These are phyloP conservation scores for Pestalotiopsis sp. DNA, from an alignment of 2,329 filamentous ascomycete species.

Conservation along the genomic window DNA sequence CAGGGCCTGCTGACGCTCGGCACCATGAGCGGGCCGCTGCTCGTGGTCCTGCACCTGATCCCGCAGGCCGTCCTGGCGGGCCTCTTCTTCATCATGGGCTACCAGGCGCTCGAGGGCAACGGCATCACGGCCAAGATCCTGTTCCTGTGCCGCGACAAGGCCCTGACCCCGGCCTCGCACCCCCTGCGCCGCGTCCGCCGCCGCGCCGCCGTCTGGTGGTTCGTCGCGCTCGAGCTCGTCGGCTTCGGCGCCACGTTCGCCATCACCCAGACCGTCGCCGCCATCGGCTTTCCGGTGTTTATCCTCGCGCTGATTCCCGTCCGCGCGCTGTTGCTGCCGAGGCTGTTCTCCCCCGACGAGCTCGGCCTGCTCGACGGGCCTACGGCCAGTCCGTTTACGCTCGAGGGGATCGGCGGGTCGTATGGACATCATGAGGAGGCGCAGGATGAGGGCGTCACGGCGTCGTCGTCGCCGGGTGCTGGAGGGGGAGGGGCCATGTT, in stretches of 20 bases:
- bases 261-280: conserved; percentile 80
- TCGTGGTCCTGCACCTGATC: conserved; percentile 74
- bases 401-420: conserved; percentile 72
- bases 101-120: conserved; percentile 75
- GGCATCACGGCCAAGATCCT: conserved; percentile 76
- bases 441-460: conserved; percentile 9
- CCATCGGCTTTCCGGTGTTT: conserved; percentile 78
- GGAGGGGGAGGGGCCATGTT: no score
- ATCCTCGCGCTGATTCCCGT: conserved; percentile 71
- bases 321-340: conserved; percentile 64
- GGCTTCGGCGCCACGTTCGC: conserved; percentile 80
- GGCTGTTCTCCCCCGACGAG: conserved; percentile 61
- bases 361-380: conserved; percentile 68
- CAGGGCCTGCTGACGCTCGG: conserved; percentile 78
- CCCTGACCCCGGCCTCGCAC: conserved; percentile 60
- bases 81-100: conserved; percentile 83
- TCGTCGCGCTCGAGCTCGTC: conserved; percentile 68
- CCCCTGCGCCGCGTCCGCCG: conserved; percentile 64
- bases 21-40: conserved; percentile 75
- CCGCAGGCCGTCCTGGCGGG: conserved; percentile 80
- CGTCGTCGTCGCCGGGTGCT: background rate
- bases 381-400: conserved; percentile 73
- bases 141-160: conserved; percentile 66
- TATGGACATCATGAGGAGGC: conserved; percentile 44
- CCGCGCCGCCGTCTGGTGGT: conserved; percentile 69